phyloP scores from a whole-genome alignment of 805 yeast genomes.

The Starmerella powellii region DNA sequence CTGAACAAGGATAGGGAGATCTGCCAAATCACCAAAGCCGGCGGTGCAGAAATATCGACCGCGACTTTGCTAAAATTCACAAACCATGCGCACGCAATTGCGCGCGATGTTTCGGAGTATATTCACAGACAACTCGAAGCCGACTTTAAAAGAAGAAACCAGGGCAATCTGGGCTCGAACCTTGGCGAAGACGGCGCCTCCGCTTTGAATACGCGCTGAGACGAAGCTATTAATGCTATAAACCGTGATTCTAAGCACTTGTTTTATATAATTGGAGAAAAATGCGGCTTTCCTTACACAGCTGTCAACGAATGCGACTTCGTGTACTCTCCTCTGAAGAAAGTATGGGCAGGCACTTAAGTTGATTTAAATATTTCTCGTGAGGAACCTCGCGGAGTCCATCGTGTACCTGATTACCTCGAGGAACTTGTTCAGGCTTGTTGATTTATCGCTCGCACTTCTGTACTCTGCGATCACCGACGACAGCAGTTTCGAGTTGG shows the following conservation, averaged over 20 bases:
- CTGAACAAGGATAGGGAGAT: conserved; percentile 81
- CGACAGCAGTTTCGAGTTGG: conserved; percentile 36
- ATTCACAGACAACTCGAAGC: conserved; percentile 45
- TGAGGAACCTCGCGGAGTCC: conserved; percentile 28
- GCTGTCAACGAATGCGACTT: too few relatives aligned
- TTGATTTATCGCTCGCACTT: conserved; percentile 21
- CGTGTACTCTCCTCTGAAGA: too few relatives aligned
- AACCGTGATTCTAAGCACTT: too few relatives aligned
- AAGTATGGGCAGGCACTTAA: too few relatives aligned
- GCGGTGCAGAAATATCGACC: conserved; percentile 77
- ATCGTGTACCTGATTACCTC: conserved; percentile 45
- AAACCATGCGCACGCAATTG: conserved; percentile 50
- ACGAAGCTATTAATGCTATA: too few relatives aligned
- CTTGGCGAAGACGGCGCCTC: conserved; percentile 22
- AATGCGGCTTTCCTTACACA: too few relatives aligned
- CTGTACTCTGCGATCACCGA: conserved; percentile 33
- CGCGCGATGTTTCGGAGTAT: conserved; percentile 50
- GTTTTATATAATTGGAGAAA: not conserved
- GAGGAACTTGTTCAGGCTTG: conserved; percentile 45
- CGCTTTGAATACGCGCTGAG: conserved; percentile 23
- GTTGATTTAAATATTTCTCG: conserved; percentile 10
- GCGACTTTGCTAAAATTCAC: conserved; percentile 54
- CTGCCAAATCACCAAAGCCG: conserved; percentile 81
- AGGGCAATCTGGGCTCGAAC: conserved; percentile 27
- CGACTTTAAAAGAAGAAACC: conserved; percentile 42